Evolutionary conservation across 73 alveolate species (phyloP), one percentile per base, ranked within the genome.

Genomic region (Tetrahymena thermophila): DNA sequence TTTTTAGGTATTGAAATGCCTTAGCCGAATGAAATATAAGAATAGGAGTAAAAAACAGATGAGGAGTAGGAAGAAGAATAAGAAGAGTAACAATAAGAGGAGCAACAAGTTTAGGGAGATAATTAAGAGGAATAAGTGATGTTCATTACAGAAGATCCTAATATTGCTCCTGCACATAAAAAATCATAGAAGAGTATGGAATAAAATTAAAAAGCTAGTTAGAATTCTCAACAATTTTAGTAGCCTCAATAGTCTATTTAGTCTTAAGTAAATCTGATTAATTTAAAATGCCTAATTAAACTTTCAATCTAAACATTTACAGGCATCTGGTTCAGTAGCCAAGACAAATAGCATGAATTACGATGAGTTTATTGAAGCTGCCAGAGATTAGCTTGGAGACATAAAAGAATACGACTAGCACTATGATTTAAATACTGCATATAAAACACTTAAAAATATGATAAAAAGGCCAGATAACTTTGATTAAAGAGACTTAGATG

Each of bases 141-240:
- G 95, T 95, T 95, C 42, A 93, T 95, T n/a, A 95, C 97, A n/a
- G 97, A 95, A 89, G 84, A 95, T 89, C 89, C 89, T 7, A 71
- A 71, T 31, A 28, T 28, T 2, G 37, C 37, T 23, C 40, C 89
- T 71, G 17, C 35, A 4, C 23, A 71, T 71, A 71, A 71, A 71
- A 71, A 71, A 71, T 71, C 35, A 28, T n/a, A 71, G 17, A 71
- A 71, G 31, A 71, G 89, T 8, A 17, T 71, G 23, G 89, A 71
- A 19, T 71, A 71, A 31, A 25, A 71, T 19, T 71, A n/a, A 28
- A 71, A 71, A 71, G 89, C 19, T 71, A n/a, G 37, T 28, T 71
- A n/a, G 23, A 71, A 42, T 71, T 71, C 37, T 28, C 37, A 71
- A 25, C 17, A 71, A 35, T 71, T 43, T 31, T 85, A 89, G 55